Evolutionary conservation across 1,284 basidiomycete species (phyloP).

Genomic region (Thecaphora thlaspeos): DNA sequence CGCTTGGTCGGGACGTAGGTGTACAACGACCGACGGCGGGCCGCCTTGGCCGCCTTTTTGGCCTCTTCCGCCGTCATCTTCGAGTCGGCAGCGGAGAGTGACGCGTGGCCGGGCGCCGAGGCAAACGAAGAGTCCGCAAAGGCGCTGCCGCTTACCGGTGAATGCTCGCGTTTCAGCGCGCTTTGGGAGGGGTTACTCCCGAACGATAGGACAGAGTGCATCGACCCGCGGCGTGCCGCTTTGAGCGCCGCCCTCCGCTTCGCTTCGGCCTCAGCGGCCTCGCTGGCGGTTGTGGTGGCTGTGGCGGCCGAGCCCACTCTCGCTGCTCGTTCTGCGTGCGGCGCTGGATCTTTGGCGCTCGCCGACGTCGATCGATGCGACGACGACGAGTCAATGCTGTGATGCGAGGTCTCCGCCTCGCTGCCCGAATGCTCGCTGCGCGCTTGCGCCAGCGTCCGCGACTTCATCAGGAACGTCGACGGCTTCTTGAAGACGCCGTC

Average conservation of each 20-base stretch:
- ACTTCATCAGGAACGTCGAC: no score
- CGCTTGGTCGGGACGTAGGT: constrained; percentile 28
- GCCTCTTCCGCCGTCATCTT: constrained; percentile 15
- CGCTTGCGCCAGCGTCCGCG: no score
- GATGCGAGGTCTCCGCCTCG: no score
- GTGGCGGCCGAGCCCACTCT: no score
- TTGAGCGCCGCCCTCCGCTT: constrained; percentile 25
- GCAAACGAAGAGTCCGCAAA: background rate
- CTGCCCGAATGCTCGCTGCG: no score
- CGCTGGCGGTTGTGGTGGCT: no score
- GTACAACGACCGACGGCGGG: constrained; percentile 35
- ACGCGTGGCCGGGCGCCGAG: background rate
- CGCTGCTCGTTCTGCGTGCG: no score
- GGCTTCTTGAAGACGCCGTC: no score
- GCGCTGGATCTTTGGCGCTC: no score
- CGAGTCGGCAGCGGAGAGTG: no score
- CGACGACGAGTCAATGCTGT: constrained; percentile 5
- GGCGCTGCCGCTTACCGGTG: background rate
- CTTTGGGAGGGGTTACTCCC: background rate
- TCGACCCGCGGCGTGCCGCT: constrained; percentile 24
- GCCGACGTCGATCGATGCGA: no score
- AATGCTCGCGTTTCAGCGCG: background rate
- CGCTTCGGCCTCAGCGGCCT: constrained; percentile 18
- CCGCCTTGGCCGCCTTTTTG: constrained; percentile 25
- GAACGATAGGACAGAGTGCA: constrained; percentile 23